These are phyloP conservation scores for Lithospermum erythrorhizon DNA, from an alignment of 257 asterid species.

Conservation along the genomic window DNA sequence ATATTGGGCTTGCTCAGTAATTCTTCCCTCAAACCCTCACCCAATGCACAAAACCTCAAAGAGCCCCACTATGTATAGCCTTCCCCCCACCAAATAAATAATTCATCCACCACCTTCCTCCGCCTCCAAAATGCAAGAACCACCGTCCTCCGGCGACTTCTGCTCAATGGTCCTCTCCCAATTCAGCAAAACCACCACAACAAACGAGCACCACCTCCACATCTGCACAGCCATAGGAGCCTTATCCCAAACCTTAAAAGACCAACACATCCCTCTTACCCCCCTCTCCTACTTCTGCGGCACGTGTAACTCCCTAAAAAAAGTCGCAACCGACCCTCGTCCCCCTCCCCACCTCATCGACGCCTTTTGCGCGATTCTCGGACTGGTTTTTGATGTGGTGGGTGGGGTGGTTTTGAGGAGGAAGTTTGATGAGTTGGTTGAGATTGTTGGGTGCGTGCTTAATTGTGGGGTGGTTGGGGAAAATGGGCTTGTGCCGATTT, in stretches of 20 bases:
- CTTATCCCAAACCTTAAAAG: conserved; percentile 67
- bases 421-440: conserved; percentile 38
- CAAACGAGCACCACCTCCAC: conserved; percentile 65
- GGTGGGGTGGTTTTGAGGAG: conserved; percentile 29
- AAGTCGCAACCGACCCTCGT: conserved; percentile 25
- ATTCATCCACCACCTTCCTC: not conserved
- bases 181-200: conserved; percentile 27
- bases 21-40: too few relatives aligned
- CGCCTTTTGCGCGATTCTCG: conserved; percentile 51
- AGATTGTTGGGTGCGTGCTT: conserved; percentile 33
- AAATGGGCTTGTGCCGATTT: conserved; percentile 47
- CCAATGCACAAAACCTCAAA: too few relatives aligned
- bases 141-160: conserved; percentile 25
- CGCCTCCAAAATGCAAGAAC: conserved; percentile 25
- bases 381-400: conserved; percentile 31
- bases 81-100: too few relatives aligned
- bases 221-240: conserved; percentile 66
- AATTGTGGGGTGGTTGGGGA: conserved; percentile 31
- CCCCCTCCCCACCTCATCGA: conserved; percentile 53
- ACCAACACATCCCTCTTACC: conserved; percentile 45
- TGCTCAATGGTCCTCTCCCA: conserved; percentile 43
- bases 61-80: too few relatives aligned
- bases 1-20: too few relatives aligned
- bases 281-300: conserved; percentile 69
- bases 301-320: conserved; percentile 63